Evolutionary conservation across 176 grass and related monocot species (phyloP).

Genomic region (Carex scoparia): DNA sequence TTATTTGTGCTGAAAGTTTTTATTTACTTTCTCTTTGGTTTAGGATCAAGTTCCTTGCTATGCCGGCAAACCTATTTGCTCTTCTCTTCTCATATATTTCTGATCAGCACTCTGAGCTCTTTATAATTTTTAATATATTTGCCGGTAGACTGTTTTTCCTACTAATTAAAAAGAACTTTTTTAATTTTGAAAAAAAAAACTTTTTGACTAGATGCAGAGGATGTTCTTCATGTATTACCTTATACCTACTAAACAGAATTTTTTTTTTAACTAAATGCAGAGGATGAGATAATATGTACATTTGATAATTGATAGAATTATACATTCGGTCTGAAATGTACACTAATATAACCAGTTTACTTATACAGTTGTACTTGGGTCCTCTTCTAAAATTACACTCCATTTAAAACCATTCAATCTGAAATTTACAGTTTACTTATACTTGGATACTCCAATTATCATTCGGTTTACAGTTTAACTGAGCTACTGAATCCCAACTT

Average conservation of each 20-base stretch:
- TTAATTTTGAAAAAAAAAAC: background rate
- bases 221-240: background rate
- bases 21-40: background rate
- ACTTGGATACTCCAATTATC: background rate
- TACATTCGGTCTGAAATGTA: background rate
- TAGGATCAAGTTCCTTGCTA: background rate
- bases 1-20: background rate
- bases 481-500: background rate
- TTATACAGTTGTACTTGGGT: background rate
- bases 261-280: no score
- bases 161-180: background rate
- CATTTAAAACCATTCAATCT: background rate
- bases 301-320: no score
- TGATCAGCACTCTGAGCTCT: background rate
- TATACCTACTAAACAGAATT: no score
- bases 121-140: background rate
- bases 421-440: background rate
- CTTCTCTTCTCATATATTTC: background rate
- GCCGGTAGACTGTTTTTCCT: background rate
- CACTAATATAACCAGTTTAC: background rate
- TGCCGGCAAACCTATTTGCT: background rate
- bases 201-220: background rate
- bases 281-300: no score
- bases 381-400: no score
- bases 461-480: background rate